Conservation (phyloP, 192 early-diverging fungal species). For the Backusella sp. region DNA sequence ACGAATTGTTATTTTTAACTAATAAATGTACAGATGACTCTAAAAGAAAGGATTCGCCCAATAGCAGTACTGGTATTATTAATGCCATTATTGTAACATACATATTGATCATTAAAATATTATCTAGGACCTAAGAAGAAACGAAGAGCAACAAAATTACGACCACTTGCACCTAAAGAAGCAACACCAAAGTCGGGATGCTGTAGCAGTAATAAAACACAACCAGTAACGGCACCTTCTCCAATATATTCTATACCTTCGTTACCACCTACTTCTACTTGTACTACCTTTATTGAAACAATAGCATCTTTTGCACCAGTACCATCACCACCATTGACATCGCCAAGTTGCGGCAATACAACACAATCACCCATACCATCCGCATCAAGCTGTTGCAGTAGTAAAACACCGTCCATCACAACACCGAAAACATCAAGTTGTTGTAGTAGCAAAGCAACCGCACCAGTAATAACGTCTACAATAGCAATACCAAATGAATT, state of each 20-base stretch:
- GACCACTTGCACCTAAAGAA: slow-evolving; percentile 7
- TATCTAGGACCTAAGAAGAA: slow-evolving; percentile 12
- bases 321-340: not conserved
- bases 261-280: not conserved
- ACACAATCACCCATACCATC: not conserved
- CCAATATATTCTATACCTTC: not conserved
- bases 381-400: not conserved
- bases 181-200: not conserved
- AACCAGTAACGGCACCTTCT: not conserved
- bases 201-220: not conserved
- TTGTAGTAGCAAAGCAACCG: not conserved
- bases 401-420: not conserved
- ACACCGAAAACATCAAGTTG: not conserved
- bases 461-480: not conserved
- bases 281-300: not conserved
- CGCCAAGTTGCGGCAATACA: not conserved
- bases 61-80: not conserved
- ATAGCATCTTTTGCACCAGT: not conserved
- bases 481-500: not conserved
- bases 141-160: not conserved
- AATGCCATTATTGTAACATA: too few species aligned
- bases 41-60: not conserved
- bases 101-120: not conserved
- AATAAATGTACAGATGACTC: not conserved
- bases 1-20: not conserved